Evolutionary conservation across 2,329 filamentous ascomycete species (phyloP).

Genomic region (Bipolaris victoriae): DNA sequence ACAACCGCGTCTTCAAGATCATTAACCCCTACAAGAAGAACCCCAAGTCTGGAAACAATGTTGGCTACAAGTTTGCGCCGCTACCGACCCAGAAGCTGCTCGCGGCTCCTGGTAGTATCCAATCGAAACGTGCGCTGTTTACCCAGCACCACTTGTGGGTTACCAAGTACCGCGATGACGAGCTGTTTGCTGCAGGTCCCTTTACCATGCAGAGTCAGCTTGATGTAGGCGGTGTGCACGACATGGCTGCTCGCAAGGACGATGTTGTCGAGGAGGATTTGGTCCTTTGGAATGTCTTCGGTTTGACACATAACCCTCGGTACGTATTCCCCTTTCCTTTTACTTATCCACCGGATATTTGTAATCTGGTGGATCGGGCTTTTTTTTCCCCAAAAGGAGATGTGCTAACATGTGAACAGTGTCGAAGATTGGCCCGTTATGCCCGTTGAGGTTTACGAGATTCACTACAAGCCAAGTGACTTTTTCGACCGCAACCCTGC

Average conservation of each 20-base stretch:
- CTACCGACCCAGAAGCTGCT: conserved; percentile 58
- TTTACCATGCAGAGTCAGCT: conserved; percentile 55
- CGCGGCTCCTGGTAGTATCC: conserved; percentile 53
- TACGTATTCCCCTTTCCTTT: conserved; percentile 9
- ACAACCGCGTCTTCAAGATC: conserved; percentile 63
- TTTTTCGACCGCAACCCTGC: conserved; percentile 62
- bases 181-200: conserved; percentile 57
- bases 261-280: conserved; percentile 54
- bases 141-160: conserved; percentile 61
- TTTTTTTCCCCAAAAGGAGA: too few relatives aligned
- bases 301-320: conserved; percentile 59
- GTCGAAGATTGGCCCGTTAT: conserved; percentile 60
- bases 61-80: conserved; percentile 57
- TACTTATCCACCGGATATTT: neutral
- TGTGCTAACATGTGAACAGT: conserved; percentile 6
- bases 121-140: conserved; percentile 56
- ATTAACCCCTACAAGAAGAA: conserved; percentile 57
- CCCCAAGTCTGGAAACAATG: conserved; percentile 53
- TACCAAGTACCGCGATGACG: conserved; percentile 59
- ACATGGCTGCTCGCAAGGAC: conserved; percentile 53
- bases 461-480: conserved; percentile 58
- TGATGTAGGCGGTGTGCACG: conserved; percentile 54
- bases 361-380: neutral
- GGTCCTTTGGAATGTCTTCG: conserved; percentile 59
- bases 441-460: conserved; percentile 57